Evolutionary conservation across 306 rosid species (phyloP).

Genomic region (Neltuma alba): DNA sequence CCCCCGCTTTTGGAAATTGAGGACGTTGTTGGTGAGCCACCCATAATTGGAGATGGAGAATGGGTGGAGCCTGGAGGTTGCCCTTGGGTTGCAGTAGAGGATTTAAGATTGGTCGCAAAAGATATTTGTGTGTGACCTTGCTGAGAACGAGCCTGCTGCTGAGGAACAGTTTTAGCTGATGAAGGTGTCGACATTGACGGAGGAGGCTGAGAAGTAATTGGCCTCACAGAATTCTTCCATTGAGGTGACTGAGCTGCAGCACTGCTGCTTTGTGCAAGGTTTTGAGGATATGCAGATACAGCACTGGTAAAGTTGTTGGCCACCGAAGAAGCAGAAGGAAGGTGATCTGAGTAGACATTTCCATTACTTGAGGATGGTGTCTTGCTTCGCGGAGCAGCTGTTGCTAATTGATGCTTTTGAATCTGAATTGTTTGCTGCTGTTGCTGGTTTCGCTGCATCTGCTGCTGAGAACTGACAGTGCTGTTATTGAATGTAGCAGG

Average conservation of each 20-base stretch:
- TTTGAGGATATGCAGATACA: slow-evolving; percentile 69
- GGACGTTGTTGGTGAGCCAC: slow-evolving; percentile 80
- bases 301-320: slow-evolving; percentile 71
- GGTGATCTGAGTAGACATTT: slow-evolving; percentile 67
- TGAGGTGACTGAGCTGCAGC: slow-evolving; percentile 79
- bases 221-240: slow-evolving; percentile 79
- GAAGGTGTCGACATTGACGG: slow-evolving; percentile 64
- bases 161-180: slow-evolving; percentile 63
- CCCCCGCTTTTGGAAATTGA: slow-evolving; percentile 85
- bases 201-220: slow-evolving; percentile 50
- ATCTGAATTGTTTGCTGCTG: slow-evolving; percentile 60
- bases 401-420: slow-evolving; percentile 57
- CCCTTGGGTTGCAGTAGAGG: slow-evolving; percentile 58
- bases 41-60: slow-evolving; percentile 80
- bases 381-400: slow-evolving; percentile 60
- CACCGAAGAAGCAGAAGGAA: slow-evolving; percentile 45
- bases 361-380: slow-evolving; percentile 73
- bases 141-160: slow-evolving; percentile 73
- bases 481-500: slow-evolving; percentile 44
- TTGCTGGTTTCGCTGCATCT: slow-evolving; percentile 59
- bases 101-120: slow-evolving; percentile 72
- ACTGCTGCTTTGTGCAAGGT: slow-evolving; percentile 63
- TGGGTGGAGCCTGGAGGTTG: slow-evolving; percentile 65
- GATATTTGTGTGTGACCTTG: slow-evolving; percentile 82
- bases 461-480: slow-evolving; percentile 66